A percentile compares a stretch with the other conserved stretches of the same genome.
These are phyloP conservation scores for Piper longum DNA, from an alignment of 164 flowering plant genomes.

Conservation along the genomic window DNA sequence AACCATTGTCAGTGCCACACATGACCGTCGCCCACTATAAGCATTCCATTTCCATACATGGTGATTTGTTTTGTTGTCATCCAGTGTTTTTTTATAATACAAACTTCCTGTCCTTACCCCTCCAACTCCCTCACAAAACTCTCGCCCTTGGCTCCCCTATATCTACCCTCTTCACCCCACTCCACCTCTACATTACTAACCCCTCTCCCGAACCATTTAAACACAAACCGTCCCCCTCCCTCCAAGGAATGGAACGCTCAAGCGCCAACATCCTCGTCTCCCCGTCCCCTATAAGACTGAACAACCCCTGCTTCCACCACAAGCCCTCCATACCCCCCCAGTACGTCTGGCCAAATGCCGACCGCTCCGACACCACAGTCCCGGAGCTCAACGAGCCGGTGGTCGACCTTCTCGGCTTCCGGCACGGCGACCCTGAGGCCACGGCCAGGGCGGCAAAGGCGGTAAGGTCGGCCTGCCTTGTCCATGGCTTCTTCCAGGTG, in stretches of 20 bases:
- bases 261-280: slow-evolving; percentile 6
- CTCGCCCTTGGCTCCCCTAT: background rate
- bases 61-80: slow-evolving; percentile 1
- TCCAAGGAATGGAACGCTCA: slow-evolving; percentile 3
- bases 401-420: slow-evolving; percentile 39
- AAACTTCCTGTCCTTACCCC: background rate
- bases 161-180: slow-evolving; percentile 3
- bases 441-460: slow-evolving; percentile 20
- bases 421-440: slow-evolving; percentile 25
- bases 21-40: too few relatives aligned
- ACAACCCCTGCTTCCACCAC: slow-evolving; percentile 5
- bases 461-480: slow-evolving; percentile 31
- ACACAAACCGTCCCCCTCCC: background rate
- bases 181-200: background rate
- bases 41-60: background rate
- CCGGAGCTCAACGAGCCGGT: slow-evolving; percentile 48
- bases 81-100: background rate
- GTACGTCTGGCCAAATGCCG: slow-evolving; percentile 41
- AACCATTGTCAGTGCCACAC: background rate
- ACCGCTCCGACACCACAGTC: slow-evolving; percentile 9
- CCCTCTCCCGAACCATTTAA: background rate
- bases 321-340: slow-evolving; percentile 21
- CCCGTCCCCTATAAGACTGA: slow-evolving; percentile 1
- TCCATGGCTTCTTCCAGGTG: slow-evolving; percentile 70
- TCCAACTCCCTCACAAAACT: background rate